Conservation (phyloP, 2,329 filamentous ascomycete genomes). For the Exserohilum rostratum region DNA sequence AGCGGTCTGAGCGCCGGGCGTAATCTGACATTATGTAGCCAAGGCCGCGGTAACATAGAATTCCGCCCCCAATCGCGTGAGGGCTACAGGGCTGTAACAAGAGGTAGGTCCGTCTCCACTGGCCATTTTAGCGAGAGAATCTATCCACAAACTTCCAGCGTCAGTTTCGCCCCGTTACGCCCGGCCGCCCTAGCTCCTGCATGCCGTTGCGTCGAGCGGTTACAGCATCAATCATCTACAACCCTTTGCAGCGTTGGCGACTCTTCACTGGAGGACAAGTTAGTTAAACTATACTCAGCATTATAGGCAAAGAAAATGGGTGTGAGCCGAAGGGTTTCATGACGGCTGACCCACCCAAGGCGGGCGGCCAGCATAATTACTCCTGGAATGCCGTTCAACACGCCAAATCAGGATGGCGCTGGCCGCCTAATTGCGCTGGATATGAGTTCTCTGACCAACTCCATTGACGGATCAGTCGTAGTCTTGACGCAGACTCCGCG, state of each 20-base stretch:
- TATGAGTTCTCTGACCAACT: background rate
- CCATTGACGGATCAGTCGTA: background rate
- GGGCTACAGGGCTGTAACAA: slow-evolving; percentile 15
- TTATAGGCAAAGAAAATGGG: slow-evolving; percentile 1
- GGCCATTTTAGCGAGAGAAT: slow-evolving; percentile 22
- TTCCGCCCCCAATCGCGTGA: slow-evolving; percentile 19
- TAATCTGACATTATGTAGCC: slow-evolving; percentile 33
- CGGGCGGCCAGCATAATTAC: slow-evolving; percentile 1
- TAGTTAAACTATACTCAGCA: slow-evolving; percentile 12
- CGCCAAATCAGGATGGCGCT: slow-evolving; percentile 3
- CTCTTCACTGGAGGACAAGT: slow-evolving; percentile 1
- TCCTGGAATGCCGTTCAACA: background rate
- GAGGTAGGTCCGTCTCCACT: slow-evolving; percentile 10
- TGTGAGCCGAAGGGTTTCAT: slow-evolving; percentile 28
- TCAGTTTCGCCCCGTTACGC: slow-evolving; percentile 24
- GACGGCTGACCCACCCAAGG: slow-evolving; percentile 15
- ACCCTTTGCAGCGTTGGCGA: background rate
- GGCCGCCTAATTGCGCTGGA: background rate
- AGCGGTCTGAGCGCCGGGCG: slow-evolving; percentile 26
- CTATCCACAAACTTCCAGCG: slow-evolving; percentile 25
- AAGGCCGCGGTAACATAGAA: slow-evolving; percentile 9
- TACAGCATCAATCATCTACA: slow-evolving; percentile 24
- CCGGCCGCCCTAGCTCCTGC: slow-evolving; percentile 15
- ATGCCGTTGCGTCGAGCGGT: slow-evolving; percentile 19
- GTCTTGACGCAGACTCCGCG: background rate